These are phyloP conservation scores for Nothophoma quercina DNA, from an alignment of 2,329 filamentous ascomycete species.

Conservation along the genomic window DNA sequence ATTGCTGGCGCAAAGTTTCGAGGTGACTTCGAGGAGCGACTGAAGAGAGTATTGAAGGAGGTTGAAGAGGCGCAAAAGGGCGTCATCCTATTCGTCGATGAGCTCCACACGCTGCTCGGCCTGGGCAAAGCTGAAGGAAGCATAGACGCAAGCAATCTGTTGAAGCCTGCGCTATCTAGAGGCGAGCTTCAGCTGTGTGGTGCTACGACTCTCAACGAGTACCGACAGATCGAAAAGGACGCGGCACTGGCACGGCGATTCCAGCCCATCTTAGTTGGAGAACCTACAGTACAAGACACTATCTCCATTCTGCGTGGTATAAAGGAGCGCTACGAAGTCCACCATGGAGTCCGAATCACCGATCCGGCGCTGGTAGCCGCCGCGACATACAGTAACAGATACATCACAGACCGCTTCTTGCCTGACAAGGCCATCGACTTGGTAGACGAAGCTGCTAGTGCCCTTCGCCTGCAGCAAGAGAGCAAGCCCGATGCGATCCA, in stretches of 20 bases:
- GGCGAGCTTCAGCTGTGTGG: conserved; percentile 95
- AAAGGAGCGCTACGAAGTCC: conserved; percentile 97
- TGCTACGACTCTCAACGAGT: conserved; percentile 91
- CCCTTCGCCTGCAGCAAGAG: conserved; percentile 90
- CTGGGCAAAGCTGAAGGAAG: conserved; percentile 95
- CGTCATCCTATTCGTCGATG: conserved; percentile 94
- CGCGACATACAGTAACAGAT: conserved; percentile 90
- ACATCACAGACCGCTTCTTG: conserved; percentile 94
- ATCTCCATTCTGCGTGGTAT: conserved; percentile 96
- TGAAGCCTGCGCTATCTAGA: conserved; percentile 91
- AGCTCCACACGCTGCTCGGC: conserved; percentile 88
- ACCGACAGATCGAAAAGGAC: conserved; percentile 93
- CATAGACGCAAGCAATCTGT: conserved; percentile 92
- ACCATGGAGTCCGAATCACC: conserved; percentile 94
- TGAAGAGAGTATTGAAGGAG: conserved; percentile 91
- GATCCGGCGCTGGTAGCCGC: conserved; percentile 92
- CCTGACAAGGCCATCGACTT: conserved; percentile 98
- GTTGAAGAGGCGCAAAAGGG: conserved; percentile 88
- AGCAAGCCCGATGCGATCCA: conserved; percentile 96
- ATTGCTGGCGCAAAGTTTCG: conserved; percentile 96
- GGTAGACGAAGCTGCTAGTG: conserved; percentile 93
- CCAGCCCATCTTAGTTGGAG: conserved; percentile 91
- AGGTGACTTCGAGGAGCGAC: conserved; percentile 92
- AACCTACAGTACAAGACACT: conserved; percentile 89
- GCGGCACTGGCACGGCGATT: conserved; percentile 91